Base-by-base conservation (phyloP, 1,284 basidiomycete species). In the Chondrostereum purpureum region DNA sequence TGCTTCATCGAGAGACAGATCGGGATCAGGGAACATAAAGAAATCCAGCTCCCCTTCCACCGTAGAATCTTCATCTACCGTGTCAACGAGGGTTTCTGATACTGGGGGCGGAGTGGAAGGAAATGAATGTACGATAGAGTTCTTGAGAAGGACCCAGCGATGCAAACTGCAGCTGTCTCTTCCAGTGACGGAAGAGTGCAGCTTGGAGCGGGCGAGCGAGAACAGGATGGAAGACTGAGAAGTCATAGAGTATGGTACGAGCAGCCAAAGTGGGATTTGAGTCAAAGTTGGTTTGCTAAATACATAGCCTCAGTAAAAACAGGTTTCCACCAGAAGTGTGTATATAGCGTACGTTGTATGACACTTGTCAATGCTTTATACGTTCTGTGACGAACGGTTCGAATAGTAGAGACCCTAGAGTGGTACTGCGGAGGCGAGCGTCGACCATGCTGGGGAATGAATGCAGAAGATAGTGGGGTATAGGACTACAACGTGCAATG, bases 131-230 rank as follows among this genome's bases (percentile, higher is more conserved):
- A 77, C 65, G 54, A 88, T 74, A 31, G 83, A 87, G 64, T 89
- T 89, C 83, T 88, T 88, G 62, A 89, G 74, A 48, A 89, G 73
- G 46, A 89, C 86, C 83, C 84, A 88, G 61, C 86, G 84, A 61
- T 86, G 84, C 67, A 89, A 75, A 66, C 78, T 86, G 69, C 74
- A 73, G 55, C 68, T 77, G 66, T 84, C 81, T 65, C 73, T 79
- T 62, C 71, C 66, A 48, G 72, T 70, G 55, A 75, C 60, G 56
- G 77, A 79, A 50, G 72, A 63, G 53, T 80, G 78, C 65, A 89
- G 72, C 72, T 89, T 89, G 64, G 70, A 77, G 59, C 79, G 83
- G 63, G 86, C 80, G 64, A 87, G 68, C 54, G 70, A 65, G 55
- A 74, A 78, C 40, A 85, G 67, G 56, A 64, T 68, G 46, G 67